A percentile compares a stretch with the other conserved stretches of the same genome.
Evolutionary conservation across 441 rosid species (phyloP).

Genomic region (Croton setiger): DNA sequence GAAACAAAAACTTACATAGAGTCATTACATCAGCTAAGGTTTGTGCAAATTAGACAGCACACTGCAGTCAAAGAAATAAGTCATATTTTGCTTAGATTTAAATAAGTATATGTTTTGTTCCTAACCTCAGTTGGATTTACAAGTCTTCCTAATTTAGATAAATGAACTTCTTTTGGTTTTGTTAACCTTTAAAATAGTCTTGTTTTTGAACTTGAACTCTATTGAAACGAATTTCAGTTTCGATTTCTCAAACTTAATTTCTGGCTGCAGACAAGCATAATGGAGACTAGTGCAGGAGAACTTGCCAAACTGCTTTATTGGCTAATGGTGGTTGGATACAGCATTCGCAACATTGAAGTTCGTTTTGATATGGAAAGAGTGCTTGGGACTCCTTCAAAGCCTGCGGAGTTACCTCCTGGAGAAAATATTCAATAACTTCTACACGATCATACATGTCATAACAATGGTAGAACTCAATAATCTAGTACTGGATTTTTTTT

Average conservation of each 20-base stretch:
- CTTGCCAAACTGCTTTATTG: slow-evolving; percentile 85
- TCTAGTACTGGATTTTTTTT: slow-evolving; percentile 1
- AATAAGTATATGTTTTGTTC: not conserved
- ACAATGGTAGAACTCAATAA: slow-evolving; percentile 13
- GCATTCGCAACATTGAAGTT: slow-evolving; percentile 94
- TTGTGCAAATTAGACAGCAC: not conserved
- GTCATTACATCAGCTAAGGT: not conserved
- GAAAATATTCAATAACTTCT: slow-evolving; percentile 45
- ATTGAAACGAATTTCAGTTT: slow-evolving; percentile 1
- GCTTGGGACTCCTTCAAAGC: slow-evolving; percentile 71
- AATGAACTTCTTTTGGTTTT: not conserved
- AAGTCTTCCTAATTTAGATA: not conserved
- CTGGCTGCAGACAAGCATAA: slow-evolving; percentile 54
- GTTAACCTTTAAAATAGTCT: not conserved
- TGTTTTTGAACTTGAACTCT: not conserved
- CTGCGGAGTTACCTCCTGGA: slow-evolving; percentile 85
- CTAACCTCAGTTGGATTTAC: not conserved
- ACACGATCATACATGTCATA: not conserved
- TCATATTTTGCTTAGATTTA: not conserved
- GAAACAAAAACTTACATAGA: not conserved
- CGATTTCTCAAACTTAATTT: slow-evolving; percentile 3
- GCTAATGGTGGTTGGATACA: slow-evolving; percentile 97
- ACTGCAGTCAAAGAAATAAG: not conserved
- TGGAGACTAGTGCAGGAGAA: slow-evolving; percentile 82
- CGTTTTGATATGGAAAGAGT: slow-evolving; percentile 96